A percentile compares a stretch with the other conserved stretches of the same genome.
Evolutionary conservation across 495 filamentous ascomycete species (phyloP).

Genomic region (Aspergillus bridgeri): DNA sequence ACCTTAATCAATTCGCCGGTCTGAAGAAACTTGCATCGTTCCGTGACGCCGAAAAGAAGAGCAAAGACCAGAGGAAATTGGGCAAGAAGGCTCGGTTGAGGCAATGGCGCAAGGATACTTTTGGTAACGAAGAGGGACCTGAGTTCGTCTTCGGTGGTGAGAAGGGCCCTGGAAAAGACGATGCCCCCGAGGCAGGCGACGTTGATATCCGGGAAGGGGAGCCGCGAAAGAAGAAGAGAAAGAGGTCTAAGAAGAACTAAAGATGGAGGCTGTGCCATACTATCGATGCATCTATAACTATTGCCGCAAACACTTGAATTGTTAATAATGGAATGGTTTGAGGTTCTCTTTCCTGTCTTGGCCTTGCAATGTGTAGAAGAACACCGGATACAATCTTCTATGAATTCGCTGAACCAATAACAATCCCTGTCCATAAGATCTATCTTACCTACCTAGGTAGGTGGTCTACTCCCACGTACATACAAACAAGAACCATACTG

Average conservation of each 20-base stretch:
- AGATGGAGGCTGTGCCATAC: neutral
- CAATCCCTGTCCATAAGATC: no score
- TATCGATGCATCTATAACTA: neutral
- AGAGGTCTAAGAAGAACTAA: constrained; percentile 49
- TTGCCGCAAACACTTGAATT: constrained; percentile 4
- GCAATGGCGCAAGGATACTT: constrained; percentile 90
- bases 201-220: constrained; percentile 48
- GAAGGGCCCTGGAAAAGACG: constrained; percentile 23
- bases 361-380: neutral
- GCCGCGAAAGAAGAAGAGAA: constrained; percentile 44
- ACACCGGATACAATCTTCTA: no score
- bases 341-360: neutral
- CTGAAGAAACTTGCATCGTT: constrained; percentile 93
- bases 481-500: no score
- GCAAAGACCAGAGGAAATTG: constrained; percentile 76
- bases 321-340: constrained; percentile 11
- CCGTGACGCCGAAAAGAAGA: constrained; percentile 83
- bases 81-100: constrained; percentile 87
- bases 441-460: no score
- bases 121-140: constrained; percentile 70
- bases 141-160: constrained; percentile 29
- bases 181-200: constrained; percentile 25
- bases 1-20: constrained; percentile 86
- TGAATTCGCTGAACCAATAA: no score
- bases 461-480: no score